phyloP scores from a whole-genome alignment of 129 eudicot species.

The Artemisia tridentata region DNA sequence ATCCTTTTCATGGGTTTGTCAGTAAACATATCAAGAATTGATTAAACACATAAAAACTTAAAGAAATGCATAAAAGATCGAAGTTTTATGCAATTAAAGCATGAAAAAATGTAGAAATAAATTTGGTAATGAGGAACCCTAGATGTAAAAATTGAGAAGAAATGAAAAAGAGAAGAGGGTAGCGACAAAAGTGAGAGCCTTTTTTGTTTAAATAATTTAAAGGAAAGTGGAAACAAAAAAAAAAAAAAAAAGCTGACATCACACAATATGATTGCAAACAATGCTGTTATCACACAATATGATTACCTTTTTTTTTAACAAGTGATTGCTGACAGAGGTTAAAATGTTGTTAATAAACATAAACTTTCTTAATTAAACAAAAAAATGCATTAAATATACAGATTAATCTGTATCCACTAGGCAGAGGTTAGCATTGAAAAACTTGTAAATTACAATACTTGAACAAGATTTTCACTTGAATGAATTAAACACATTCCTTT shows the following conservation, averaged over 20 bases:
- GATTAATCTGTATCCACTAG: too few relatives aligned
- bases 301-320: too few relatives aligned
- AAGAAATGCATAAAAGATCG: slow-evolving; percentile 12
- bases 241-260: not conserved
- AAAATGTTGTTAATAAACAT: too few relatives aligned
- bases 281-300: not conserved
- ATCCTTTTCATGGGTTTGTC: slow-evolving; percentile 29
- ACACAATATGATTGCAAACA: not conserved
- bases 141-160: slow-evolving; percentile 39
- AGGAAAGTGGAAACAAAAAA: not conserved
- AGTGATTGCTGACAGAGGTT: too few relatives aligned
- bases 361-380: too few relatives aligned
- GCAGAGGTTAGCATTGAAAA: too few relatives aligned
- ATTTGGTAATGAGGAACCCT: slow-evolving; percentile 40
- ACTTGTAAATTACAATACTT: too few relatives aligned
- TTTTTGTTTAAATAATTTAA: not conserved
- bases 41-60: slow-evolving; percentile 3
- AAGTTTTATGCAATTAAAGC: slow-evolving; percentile 12
- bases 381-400: too few relatives aligned
- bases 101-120: slow-evolving; percentile 23
- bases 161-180: slow-evolving; percentile 31
- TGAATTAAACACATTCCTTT: too few relatives aligned
- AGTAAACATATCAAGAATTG: slow-evolving; percentile 6
- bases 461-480: too few relatives aligned
- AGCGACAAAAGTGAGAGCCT: slow-evolving; percentile 41